Base-by-base conservation (phyloP, 768 basidiomycete genomes). In the Tylopilus cervinicoccineus region DNA sequence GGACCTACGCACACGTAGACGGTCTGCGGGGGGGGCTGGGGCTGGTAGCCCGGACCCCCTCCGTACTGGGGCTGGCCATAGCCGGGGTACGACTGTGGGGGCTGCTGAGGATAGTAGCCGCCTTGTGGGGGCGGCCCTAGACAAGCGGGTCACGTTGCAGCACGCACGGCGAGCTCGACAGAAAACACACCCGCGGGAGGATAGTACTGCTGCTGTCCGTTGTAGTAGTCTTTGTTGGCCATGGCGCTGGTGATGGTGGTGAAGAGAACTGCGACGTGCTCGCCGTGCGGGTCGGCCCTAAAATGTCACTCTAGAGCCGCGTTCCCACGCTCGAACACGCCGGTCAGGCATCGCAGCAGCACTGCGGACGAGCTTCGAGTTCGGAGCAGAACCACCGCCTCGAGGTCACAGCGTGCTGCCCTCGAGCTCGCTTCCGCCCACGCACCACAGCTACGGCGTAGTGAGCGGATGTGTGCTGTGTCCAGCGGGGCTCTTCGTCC, bases 201-300 rank as follows among this genome's bases (percentile, higher is more conserved):
- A 59, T 82, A 80, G 34, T 78, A 77, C 56, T 77, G 79, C 17
- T 66, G 73, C 51, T 78, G 75, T 36, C 70, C 70, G 55, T 64
- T 63, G 68, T 88, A 88, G 59, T 86, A 90, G 58, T 88, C 86
- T 68, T 83, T 80, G 61, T 81, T 84, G 52, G 86, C 83, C 87
- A 86, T 84, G 56, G 49, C 56, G 53, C 12, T 38, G 26, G 28
- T 45, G 47, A 37, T 52, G 61, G 57, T 54, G 36, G 45, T 27
- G 48, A 29, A 39, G 49, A 53, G 47, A 52, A 43, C 47, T 29
- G 55, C 41, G 49, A 31, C 22, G 44, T 53, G 51, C 36, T 29
- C 39, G 50, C 47, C 48, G 52, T 54, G 27, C 33, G 12, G 20
- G 45, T 39, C 40, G 45, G 49, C 52, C 59, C 62, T 64, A 62